phyloP scores from a whole-genome alignment of 176 grass and related monocot genomes.

The Avena sativa region DNA sequence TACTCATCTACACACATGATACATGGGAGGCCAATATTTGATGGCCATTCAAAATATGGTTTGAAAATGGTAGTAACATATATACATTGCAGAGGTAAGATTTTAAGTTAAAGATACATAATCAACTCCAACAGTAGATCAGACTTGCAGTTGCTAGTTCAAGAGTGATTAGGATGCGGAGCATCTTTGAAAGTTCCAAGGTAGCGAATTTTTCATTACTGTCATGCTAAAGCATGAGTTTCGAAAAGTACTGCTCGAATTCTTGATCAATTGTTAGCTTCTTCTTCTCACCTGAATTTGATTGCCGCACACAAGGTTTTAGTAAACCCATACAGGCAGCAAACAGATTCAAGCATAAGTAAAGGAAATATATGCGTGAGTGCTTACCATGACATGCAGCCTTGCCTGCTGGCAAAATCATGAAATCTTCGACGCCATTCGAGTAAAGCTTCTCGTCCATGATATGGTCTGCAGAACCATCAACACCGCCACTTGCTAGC shows the following conservation, averaged over 20 bases:
- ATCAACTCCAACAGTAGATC: neutral
- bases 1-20: constrained; percentile 24
- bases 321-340: constrained; percentile 19
- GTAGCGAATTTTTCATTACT: neutral
- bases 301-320: constrained; percentile 24
- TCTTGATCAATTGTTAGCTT: constrained; percentile 78
- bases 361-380: neutral
- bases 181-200: neutral
- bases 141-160: constrained; percentile 18
- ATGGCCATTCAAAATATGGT: neutral
- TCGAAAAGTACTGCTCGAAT: constrained; percentile 85
- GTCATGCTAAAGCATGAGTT: constrained; percentile 73
- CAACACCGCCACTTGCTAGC: constrained; percentile 31
- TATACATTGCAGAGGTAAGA: constrained; percentile 33
- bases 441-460: constrained; percentile 59
- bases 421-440: constrained; percentile 53
- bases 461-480: constrained; percentile 39
- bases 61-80: neutral
- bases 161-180: neutral
- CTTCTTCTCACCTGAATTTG: constrained; percentile 44
- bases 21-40: neutral
- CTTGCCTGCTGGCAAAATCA: constrained; percentile 37
- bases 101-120: neutral
- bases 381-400: constrained; percentile 51
- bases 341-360: constrained; percentile 7